Conservation (phyloP, 2,329 filamentous ascomycete genomes). For the Aspergillus bombycis region DNA sequence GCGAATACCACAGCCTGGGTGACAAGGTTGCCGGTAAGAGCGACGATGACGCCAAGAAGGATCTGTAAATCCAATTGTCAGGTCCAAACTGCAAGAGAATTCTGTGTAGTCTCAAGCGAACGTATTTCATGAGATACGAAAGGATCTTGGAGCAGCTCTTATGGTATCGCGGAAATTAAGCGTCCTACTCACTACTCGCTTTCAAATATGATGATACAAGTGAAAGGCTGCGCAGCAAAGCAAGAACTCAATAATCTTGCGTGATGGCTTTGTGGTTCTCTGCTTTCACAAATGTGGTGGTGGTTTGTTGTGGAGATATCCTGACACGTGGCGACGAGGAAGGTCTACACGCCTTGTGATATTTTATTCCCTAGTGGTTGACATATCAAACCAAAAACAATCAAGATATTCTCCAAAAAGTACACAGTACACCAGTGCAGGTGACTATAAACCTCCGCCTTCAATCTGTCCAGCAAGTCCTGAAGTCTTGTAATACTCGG, state of each 20-base stretch:
- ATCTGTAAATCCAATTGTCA: constrained; percentile 42
- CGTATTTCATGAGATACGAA: background rate
- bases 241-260: too few species aligned
- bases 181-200: background rate
- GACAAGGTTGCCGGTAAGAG: constrained; percentile 71
- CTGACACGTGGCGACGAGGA: background rate
- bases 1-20: constrained; percentile 82
- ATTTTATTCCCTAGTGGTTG: background rate
- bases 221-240: background rate
- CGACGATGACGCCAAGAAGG: constrained; percentile 58
- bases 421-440: background rate
- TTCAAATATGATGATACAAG: background rate
- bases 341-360: background rate
- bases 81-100: background rate
- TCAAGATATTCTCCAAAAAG: background rate
- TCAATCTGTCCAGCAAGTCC: background rate
- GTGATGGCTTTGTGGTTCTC: background rate
- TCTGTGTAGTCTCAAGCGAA: background rate
- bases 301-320: background rate
- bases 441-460: background rate
- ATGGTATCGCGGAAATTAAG: background rate
- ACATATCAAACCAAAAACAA: background rate
- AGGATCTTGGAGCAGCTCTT: background rate
- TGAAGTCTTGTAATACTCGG: background rate
- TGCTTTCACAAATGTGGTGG: background rate